Evolutionary conservation across 805 yeast species (phyloP).

Genomic region (Candida argentea): DNA sequence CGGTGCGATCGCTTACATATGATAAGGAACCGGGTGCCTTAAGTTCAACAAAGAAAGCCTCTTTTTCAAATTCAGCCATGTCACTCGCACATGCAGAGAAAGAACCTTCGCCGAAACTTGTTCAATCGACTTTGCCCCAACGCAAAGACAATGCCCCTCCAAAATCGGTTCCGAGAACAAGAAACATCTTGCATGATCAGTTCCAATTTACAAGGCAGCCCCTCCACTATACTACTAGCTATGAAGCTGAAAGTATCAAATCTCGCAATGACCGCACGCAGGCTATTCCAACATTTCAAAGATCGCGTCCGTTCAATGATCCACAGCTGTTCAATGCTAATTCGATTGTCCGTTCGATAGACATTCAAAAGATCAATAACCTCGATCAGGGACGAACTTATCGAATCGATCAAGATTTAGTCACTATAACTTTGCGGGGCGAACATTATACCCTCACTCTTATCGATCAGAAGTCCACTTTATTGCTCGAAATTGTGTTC

Average conservation of each 20-base stretch:
- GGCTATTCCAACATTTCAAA: background rate
- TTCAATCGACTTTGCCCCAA: background rate
- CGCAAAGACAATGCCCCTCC: background rate
- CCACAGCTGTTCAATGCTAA: slow-evolving; percentile 5
- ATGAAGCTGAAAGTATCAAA: slow-evolving; percentile 26
- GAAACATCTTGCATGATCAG: slow-evolving; percentile 2
- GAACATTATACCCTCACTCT: slow-evolving; percentile 15
- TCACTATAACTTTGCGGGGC: slow-evolving; percentile 9
- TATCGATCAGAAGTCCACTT: slow-evolving; percentile 12
- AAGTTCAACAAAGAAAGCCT: background rate
- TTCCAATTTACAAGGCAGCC: slow-evolving; percentile 16
- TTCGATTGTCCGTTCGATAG: slow-evolving; percentile 8
- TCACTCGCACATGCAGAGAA: too few relatives aligned
- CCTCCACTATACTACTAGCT: slow-evolving; percentile 15
- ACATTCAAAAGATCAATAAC: slow-evolving; percentile 8
- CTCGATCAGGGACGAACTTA: slow-evolving; percentile 11
- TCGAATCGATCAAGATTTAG: slow-evolving; percentile 6
- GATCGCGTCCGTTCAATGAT: background rate
- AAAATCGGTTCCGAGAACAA: slow-evolving; percentile 1
- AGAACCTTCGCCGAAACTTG: too few relatives aligned
- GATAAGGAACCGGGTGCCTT: background rate
- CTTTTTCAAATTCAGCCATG: too few relatives aligned
- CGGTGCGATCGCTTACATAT: background rate
- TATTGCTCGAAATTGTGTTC: slow-evolving; percentile 9
- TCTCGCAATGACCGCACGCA: background rate